A percentile compares a stretch with the other conserved stretches of the same genome.
phyloP scores from a whole-genome alignment of 1,284 basidiomycete species.

The Anthracocystis setariae region DNA sequence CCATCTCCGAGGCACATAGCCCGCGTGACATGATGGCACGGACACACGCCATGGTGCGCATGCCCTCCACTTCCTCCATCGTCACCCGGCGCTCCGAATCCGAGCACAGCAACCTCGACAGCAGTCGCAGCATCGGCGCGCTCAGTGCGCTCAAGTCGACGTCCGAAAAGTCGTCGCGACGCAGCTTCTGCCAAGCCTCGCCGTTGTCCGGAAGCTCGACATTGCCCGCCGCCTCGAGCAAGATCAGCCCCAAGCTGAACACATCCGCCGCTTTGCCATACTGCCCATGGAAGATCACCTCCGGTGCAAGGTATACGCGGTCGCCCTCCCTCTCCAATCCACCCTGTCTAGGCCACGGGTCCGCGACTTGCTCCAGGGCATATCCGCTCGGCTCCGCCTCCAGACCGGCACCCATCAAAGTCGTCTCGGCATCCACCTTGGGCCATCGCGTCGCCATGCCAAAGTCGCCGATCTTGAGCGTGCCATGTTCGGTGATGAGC shows the following conservation, averaged over 20 bases:
- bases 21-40: conserved; percentile 55
- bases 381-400: conserved; percentile 18
- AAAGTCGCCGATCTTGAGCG: conserved; percentile 98
- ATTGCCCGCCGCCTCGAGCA: conserved; percentile 93
- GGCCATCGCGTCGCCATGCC: conserved; percentile 72
- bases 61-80: conserved; percentile 48
- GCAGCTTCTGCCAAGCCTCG: conserved; percentile 91
- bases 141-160: conserved; percentile 77
- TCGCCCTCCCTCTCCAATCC: conserved; percentile 85
- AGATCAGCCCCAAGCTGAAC: conserved; percentile 94
- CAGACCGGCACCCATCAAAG: conserved; percentile 58
- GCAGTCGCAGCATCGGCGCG: conserved; percentile 57
- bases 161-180: conserved; percentile 90
- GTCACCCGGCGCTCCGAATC: conserved; percentile 53
- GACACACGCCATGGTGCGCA: conserved; percentile 55
- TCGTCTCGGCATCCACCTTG: conserved; percentile 50
- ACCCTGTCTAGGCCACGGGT: conserved; percentile 18
- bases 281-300: conserved; percentile 83
- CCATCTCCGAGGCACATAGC: conserved; percentile 56
- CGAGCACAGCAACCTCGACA: conserved; percentile 52
- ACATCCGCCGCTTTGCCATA: conserved; percentile 96
- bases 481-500: conserved; percentile 86
- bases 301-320: conserved; percentile 96
- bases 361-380: conserved; percentile 20
- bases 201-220: conserved; percentile 97